Percentiles rank a stretch among this genome's conserved stretches.
These are phyloP conservation scores for Adansonia rubrostipa DNA, from an alignment of 441 rosid genomes.

Conservation along the genomic window DNA sequence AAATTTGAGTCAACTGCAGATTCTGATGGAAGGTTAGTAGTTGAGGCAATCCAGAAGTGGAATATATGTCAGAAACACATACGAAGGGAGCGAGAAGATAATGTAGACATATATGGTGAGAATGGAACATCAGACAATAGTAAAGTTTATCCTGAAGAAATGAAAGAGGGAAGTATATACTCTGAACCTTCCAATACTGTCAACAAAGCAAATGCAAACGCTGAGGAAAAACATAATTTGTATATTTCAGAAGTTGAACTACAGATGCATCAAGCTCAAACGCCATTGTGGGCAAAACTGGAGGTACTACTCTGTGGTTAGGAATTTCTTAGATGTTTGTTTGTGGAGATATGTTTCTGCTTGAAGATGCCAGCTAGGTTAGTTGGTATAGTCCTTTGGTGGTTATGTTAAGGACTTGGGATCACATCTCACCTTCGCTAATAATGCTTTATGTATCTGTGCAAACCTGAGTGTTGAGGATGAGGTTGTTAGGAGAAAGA, in stretches of 20 bases:
- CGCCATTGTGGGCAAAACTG: constrained; percentile 66
- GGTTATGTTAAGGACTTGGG: not conserved
- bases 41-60: constrained; percentile 84
- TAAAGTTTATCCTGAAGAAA: constrained; percentile 74
- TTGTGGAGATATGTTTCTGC: not conserved
- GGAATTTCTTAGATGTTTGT: constrained; percentile 21
- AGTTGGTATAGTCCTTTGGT: not conserved
- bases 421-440: not conserved
- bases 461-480: not conserved
- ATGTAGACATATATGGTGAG: constrained; percentile 79
- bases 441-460: not conserved
- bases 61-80: constrained; percentile 72
- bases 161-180: constrained; percentile 42
- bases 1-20: constrained; percentile 58
- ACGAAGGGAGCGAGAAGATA: constrained; percentile 75
- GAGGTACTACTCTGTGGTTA: constrained; percentile 46
- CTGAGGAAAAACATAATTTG: constrained; percentile 62
- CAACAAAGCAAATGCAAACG: constrained; percentile 37
- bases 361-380: not conserved
- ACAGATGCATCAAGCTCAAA: constrained; percentile 56
- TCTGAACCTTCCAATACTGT: constrained; percentile 36
- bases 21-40: constrained; percentile 66
- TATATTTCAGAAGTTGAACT: constrained; percentile 83
- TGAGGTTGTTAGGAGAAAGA: not conserved
- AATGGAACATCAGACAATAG: constrained; percentile 60